Evolutionary conservation across 495 filamentous ascomycete genomes (phyloP).

Genomic region (Daldinia grandis): DNA sequence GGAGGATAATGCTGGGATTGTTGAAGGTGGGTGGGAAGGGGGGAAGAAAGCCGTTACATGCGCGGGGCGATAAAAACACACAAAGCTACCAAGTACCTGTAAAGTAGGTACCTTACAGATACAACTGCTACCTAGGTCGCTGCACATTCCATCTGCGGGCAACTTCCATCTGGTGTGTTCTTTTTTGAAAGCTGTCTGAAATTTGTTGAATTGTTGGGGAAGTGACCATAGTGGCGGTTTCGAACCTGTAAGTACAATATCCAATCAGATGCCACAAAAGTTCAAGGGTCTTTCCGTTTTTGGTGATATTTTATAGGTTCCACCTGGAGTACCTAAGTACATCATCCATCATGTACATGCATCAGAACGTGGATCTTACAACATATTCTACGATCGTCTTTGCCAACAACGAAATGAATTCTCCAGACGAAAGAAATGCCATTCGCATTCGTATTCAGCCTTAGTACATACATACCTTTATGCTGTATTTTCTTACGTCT

Average conservation of each 20-base stretch:
- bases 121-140: not conserved
- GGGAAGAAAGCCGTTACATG: slow-evolving; percentile 9
- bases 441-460: slow-evolving; percentile 1
- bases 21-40: slow-evolving; percentile 7
- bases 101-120: slow-evolving; percentile 27
- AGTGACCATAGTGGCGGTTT: slow-evolving; percentile 36
- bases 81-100: slow-evolving; percentile 20
- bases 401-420: slow-evolving; percentile 8
- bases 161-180: slow-evolving; percentile 11
- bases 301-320: slow-evolving; percentile 28
- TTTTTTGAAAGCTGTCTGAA: slow-evolving; percentile 39
- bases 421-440: not conserved
- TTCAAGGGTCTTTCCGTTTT: slow-evolving; percentile 41
- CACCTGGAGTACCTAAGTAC: not conserved
- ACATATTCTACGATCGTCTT: not conserved
- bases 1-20: slow-evolving; percentile 21
- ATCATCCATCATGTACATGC: not conserved
- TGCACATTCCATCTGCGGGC: slow-evolving; percentile 8
- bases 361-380: not conserved
- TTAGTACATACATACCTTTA: not conserved
- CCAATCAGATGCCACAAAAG: slow-evolving; percentile 32
- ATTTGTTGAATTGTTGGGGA: slow-evolving; percentile 53
- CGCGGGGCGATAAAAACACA: slow-evolving; percentile 10
- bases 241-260: slow-evolving; percentile 26
- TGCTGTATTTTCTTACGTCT: not conserved